These are phyloP conservation scores for Podochytrium sp. DNA, from an alignment of 192 early-diverging fungal genomes.

Conservation along the genomic window DNA sequence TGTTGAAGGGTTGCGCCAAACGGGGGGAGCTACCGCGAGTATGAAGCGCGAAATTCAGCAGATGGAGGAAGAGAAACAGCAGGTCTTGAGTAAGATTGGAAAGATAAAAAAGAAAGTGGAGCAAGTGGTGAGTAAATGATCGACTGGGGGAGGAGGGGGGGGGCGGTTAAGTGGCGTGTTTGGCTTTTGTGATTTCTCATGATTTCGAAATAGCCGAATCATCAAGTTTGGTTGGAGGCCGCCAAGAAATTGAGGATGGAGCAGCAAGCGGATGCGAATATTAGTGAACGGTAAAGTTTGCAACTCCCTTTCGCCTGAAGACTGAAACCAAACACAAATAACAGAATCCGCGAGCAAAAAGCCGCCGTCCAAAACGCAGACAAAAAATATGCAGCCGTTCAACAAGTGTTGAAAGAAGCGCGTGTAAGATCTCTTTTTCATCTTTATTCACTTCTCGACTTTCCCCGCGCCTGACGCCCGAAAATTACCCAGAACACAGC, in stretches of 20 bases:
- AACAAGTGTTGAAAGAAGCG: conserved; percentile 53
- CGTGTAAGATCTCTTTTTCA: too few relatives aligned
- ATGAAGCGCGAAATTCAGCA: conserved; percentile 64
- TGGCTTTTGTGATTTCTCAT: conserved; percentile 1
- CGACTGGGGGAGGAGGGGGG: too few relatives aligned
- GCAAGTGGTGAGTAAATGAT: conserved; percentile 54
- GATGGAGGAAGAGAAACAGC: conserved; percentile 71
- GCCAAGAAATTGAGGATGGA: conserved; percentile 58
- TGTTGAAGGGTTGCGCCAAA: conserved; percentile 47
- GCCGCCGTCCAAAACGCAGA: conserved; percentile 45
- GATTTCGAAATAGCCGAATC: conserved; percentile 46
- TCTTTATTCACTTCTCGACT: too few relatives aligned
- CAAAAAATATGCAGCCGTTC: conserved; percentile 37
- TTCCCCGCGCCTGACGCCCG: neutral
- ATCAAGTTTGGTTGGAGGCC: conserved; percentile 62
- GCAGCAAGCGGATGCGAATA: conserved; percentile 49
- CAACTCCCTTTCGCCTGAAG: neutral
- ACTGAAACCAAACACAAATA: neutral
- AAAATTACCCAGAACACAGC: conserved; percentile 33
- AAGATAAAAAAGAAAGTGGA: conserved; percentile 59
- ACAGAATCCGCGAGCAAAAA: conserved; percentile 56
- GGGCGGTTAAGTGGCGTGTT: too few relatives aligned
- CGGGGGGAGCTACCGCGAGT: conserved; percentile 40
- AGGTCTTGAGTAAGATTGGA: conserved; percentile 55
- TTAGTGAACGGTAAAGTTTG: conserved; percentile 42